Evolutionary conservation across 2,329 filamentous ascomycete species (phyloP), one percentile per base, ranked within the genome.

Genomic region (Dactylellina leptospora): DNA sequence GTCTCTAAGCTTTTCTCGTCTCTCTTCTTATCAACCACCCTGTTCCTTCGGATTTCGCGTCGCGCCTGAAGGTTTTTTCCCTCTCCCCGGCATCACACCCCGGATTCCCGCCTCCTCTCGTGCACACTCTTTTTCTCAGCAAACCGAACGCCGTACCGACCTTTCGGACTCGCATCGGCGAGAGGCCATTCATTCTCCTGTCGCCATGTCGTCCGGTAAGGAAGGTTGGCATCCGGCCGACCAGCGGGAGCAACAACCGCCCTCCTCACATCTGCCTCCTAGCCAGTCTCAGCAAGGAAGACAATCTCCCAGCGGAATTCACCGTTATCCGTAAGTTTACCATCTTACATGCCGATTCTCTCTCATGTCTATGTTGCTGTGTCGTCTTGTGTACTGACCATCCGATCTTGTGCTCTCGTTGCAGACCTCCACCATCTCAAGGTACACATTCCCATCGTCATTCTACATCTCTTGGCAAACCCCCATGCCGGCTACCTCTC

Each of bases 171-270:
- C n/a, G 9, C n/a, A n/a, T n/a, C n/a, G n/a, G n/a, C 13, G 25
- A 30, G n/a, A 30, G 9, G 13, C 51, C n/a, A 22, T 44, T 20
- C 30, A 8, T 20, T 58, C 51, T 33, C 58, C 25, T 28, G 42
- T 25, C 51, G 44, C 47, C 60, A 72, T 72, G 68, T 60, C 66
- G 58, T 61, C 64, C 42, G 68, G 53, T 23, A 72, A 72, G 50
- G 68, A 72, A 42, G 61, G 68, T 45, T 72, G 68, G 68, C 59
- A 72, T 38, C 68, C 59, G 38, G 68, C 68, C 53, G 68, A 64
- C 68, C 68, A 72, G 25, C 59, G 68, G 68, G 68, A 72, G 8
- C 36, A 40, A 40, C 68, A 72, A 38, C 68, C 68, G 53, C 68
- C 68, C 40, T 59, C 51, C 30, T 42, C 59, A 38, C 68, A 72